Percentiles rank a stretch among this genome's conserved stretches.
Conservation (phyloP, 306 rosid genomes). For the Psophocarpus tetragonolobus region DNA sequence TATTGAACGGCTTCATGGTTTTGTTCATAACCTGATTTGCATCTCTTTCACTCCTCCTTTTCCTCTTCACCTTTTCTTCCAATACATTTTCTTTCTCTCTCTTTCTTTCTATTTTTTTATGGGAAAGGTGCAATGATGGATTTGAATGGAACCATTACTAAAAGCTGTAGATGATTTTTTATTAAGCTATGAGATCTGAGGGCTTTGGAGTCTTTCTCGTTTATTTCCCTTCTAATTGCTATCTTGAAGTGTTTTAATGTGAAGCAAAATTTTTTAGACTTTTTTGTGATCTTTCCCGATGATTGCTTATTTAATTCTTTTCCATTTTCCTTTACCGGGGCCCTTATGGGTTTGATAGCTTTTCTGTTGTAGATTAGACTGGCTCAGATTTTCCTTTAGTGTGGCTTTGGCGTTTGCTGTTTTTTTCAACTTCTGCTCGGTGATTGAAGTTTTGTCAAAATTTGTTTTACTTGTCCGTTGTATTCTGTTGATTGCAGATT, state of each 20-base stretch:
- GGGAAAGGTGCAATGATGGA: neutral
- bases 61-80: neutral
- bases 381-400: too few species aligned
- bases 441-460: too few species aligned
- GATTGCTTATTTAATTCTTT: too few species aligned
- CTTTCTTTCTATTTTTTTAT: neutral
- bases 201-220: neutral
- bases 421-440: too few species aligned
- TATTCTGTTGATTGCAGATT: neutral
- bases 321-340: too few species aligned
- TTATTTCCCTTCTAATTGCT: neutral
- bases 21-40: neutral
- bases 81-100: neutral
- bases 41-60: neutral
- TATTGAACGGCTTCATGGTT: neutral
- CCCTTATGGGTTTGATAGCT: too few species aligned
- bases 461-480: neutral
- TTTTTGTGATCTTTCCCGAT: too few species aligned
- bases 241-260: neutral
- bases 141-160: slow-evolving; percentile 1
- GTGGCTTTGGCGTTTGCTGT: too few species aligned
- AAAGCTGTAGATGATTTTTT: slow-evolving; percentile 3
- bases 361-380: too few species aligned
- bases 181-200: neutral
- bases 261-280: neutral